These are phyloP conservation scores for Nakazawaea peltata DNA, from an alignment of 805 yeast genomes.

Conservation along the genomic window DNA sequence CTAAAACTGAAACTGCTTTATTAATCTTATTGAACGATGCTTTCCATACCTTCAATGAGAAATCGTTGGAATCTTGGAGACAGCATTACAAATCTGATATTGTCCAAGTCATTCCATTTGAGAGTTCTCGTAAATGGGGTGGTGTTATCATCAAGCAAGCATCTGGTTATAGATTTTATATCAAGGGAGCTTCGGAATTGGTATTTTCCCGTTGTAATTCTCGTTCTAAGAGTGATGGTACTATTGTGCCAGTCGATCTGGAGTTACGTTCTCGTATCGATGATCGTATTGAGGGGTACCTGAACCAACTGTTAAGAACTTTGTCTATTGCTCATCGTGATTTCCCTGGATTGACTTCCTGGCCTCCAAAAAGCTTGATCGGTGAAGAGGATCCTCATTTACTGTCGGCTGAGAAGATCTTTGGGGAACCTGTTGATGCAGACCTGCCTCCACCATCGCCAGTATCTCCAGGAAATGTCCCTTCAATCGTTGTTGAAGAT, in stretches of 20 bases:
- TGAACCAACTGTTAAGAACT: conserved; percentile 78
- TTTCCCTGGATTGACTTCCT: conserved; percentile 33
- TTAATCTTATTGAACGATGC: conserved; percentile 56
- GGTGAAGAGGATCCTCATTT: conserved; percentile 24
- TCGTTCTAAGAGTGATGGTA: conserved; percentile 24
- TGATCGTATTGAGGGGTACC: conserved; percentile 37
- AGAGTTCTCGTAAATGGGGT: conserved; percentile 89
- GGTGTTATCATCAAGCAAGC: conserved; percentile 57
- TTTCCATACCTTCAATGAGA: conserved; percentile 36
- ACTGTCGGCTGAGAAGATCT: conserved; percentile 35
- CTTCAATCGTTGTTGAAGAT: conserved; percentile 19
- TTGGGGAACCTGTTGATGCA: conserved; percentile 24
- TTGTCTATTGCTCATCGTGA: conserved; percentile 82
- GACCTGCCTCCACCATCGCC: conserved; percentile 12
- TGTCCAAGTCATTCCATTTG: conserved; percentile 81
- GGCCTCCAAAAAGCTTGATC: conserved; percentile 61
- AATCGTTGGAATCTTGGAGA: conserved; percentile 36
- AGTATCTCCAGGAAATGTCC: conserved; percentile 14
- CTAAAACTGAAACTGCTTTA: conserved; percentile 91
- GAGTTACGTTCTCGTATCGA: conserved; percentile 22
- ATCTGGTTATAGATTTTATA: conserved; percentile 47
- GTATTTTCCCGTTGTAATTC: conserved; percentile 53
- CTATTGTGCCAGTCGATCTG: conserved; percentile 19
- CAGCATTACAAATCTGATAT: conserved; percentile 31
- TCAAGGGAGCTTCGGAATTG: conserved; percentile 95